phyloP scores from a whole-genome alignment of 2,329 filamentous ascomycete species.

The Cladosporium sp. region DNA sequence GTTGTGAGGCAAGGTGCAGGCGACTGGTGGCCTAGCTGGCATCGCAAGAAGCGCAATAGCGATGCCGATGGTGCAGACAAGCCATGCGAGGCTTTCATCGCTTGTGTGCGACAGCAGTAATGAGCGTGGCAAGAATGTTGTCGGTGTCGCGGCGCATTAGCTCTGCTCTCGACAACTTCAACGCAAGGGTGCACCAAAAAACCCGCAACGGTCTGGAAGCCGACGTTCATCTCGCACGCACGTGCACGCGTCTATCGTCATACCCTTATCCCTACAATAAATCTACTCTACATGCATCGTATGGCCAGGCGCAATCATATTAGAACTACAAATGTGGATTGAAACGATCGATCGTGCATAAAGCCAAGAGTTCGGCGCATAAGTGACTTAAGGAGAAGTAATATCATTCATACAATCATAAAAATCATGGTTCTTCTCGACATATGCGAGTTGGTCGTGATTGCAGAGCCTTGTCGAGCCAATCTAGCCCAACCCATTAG shows the following conservation, averaged over 20 bases:
- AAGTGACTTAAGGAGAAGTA: neutral
- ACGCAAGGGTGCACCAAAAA: conserved; percentile 2
- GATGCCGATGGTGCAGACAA: conserved; percentile 50
- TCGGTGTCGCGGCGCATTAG: conserved; percentile 1
- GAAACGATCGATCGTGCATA: neutral
- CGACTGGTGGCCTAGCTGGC: conserved; percentile 54
- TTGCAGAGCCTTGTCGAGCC: neutral
- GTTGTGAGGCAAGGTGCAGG: neutral
- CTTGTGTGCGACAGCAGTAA: conserved; percentile 14
- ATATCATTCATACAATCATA: neutral
- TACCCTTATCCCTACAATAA: neutral
- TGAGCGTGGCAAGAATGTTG: neutral
- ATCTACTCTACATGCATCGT: neutral
- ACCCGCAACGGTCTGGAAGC: neutral
- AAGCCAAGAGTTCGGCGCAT: neutral
- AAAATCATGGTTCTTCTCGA: neutral
- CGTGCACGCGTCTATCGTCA: neutral
- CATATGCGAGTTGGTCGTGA: neutral
- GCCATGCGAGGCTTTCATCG: conserved; percentile 26
- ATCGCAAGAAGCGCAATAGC: conserved; percentile 71
- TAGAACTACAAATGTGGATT: neutral
- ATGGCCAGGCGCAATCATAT: neutral
- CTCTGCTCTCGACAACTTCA: neutral
- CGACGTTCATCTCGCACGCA: neutral
- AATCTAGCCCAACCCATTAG: neutral